Conservation (phyloP, 768 basidiomycete species). For the Hygrophoropsis aurantiaca region DNA sequence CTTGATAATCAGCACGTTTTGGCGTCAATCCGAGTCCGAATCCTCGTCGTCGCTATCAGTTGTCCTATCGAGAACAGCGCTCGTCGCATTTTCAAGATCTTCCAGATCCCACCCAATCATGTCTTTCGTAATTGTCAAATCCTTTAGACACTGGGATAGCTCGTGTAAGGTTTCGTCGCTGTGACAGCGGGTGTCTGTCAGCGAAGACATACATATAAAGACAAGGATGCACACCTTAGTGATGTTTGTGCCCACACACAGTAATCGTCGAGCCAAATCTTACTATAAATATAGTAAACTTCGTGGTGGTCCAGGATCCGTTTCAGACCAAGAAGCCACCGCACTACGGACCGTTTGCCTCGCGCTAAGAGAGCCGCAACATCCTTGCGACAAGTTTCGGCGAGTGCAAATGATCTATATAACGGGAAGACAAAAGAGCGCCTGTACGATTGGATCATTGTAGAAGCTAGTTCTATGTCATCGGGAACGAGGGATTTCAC, state of each 20-base stretch:
- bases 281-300: constrained; percentile 86
- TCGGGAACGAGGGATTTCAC: constrained; percentile 29
- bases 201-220: neutral
- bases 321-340: constrained; percentile 73
- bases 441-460: constrained; percentile 65
- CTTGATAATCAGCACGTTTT: neutral
- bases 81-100: constrained; percentile 59
- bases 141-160: constrained; percentile 44
- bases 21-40: constrained; percentile 36
- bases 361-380: constrained; percentile 53
- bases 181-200: constrained; percentile 6
- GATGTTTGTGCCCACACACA: constrained; percentile 75
- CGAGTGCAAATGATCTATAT: constrained; percentile 74
- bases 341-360: constrained; percentile 62
- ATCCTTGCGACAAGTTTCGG: constrained; percentile 68
- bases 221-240: constrained; percentile 54
- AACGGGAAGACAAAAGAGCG: constrained; percentile 76
- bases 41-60: constrained; percentile 76
- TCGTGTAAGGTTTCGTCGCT: constrained; percentile 59
- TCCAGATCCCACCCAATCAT: constrained; percentile 72
- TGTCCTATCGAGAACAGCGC: constrained; percentile 33
- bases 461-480: constrained; percentile 45
- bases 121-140: constrained; percentile 47
- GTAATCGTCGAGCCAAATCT: constrained; percentile 85
- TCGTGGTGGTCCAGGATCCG: constrained; percentile 77